Evolutionary conservation across 169 alveolate genomes (phyloP), one percentile per base, ranked within the genome.

Genomic region (Miamiensis avidus): DNA sequence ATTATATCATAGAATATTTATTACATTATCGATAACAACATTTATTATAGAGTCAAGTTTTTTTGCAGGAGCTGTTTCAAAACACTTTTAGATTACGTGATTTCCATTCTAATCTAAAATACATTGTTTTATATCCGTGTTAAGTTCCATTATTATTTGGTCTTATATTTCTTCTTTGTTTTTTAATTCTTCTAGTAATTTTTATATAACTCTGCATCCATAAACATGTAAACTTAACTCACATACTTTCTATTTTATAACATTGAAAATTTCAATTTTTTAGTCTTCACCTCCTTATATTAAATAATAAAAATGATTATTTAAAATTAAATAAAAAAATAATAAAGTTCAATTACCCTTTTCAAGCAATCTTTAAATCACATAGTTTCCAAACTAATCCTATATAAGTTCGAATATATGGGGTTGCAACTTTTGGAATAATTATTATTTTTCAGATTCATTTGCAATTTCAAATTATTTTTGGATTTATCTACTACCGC

Each of bases 131-230:
- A 84, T 84, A n/a, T 84, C 25, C 25, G 73, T 29, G 29, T 78
- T 69, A 0, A 84, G 4, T 16, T 76, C 78, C n/a, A 77, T 29
- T 15, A 84, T 76, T 34, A 84, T 34, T 33, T 74, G 32, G 0
- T 84, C 84, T 76, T 76, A 69, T 34, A 76, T 84, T 0, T 65
- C 15, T 6, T 83, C 75, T 31, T 74, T 65, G 28, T 84, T 74
- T 76, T 74, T 76, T 0, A 76, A 73, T 33, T 84, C 89, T 72
- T 76, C 64, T 34, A 84, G 69, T 49, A 76, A 75, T 77, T 84
- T 84, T 34, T 84, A 34, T 32, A 81, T 81, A 0, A 84, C 89
- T 84, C 89, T 84, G 74, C 89, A 84, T 30, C 89, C 89, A 84
- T 84, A 84, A 27, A 75, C 77, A 29, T 84, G 82, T 28, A 76